Percentiles rank a stretch among this genome's conserved stretches.
Conservation (phyloP, 352 stramenopile genomes). For the Phytopythium litorale region DNA sequence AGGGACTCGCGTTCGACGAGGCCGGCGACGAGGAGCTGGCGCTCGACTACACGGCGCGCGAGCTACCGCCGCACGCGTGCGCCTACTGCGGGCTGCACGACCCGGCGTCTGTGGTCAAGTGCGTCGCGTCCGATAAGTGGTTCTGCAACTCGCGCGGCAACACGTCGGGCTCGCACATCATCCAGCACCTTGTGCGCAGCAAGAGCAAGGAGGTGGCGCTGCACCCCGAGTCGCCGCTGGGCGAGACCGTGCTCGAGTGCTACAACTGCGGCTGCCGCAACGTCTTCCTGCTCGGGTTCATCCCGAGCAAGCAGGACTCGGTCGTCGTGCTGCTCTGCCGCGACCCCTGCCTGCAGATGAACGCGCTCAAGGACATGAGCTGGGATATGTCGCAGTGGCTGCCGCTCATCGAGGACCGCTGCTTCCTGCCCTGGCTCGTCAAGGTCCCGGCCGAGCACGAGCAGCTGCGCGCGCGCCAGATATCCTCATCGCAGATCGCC, state of each 20-base stretch:
- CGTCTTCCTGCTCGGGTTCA: conserved; percentile 98
- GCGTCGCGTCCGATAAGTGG: conserved; percentile 96
- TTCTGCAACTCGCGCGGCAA: conserved; percentile 98
- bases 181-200: conserved; percentile 97
- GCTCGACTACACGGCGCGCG: conserved; percentile 59
- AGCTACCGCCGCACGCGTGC: conserved; percentile 91
- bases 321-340: conserved; percentile 98
- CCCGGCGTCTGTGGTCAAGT: conserved; percentile 95
- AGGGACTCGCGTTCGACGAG: conserved; percentile 69
- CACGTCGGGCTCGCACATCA: conserved; percentile 94
- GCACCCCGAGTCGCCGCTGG: conserved; percentile 95
- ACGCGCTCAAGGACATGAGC: conserved; percentile 98
- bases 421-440: conserved; percentile 97
- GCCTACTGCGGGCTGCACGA: conserved; percentile 98
- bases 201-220: conserved; percentile 89
- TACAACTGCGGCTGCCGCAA: conserved; percentile 99
- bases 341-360: conserved; percentile 95
- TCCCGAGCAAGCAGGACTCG: conserved; percentile 94
- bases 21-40: conserved; percentile 56
- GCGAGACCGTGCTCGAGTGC: conserved; percentile 98
- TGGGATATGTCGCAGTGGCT: conserved; percentile 99
- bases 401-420: conserved; percentile 96
- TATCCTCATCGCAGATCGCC: conserved; percentile 90
- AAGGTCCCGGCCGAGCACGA: conserved; percentile 92
- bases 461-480: conserved; percentile 91